Conservation (phyloP, 2,329 filamentous ascomycete genomes). For the Furcasterigmium sp. region DNA sequence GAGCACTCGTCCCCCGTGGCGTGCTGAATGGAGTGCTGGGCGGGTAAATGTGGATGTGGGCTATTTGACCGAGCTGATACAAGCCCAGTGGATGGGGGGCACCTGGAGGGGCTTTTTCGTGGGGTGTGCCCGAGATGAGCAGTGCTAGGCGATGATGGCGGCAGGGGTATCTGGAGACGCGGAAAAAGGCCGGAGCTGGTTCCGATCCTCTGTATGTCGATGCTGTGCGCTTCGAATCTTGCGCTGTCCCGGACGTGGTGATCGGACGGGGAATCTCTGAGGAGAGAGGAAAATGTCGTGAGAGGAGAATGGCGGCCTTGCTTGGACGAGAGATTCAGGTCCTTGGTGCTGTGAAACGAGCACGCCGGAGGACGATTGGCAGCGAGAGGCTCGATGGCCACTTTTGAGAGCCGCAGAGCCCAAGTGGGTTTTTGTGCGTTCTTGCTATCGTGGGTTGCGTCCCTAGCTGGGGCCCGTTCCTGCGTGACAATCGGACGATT, state of each 20-base stretch:
- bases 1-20: conserved; percentile 4
- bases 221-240: too few relatives aligned
- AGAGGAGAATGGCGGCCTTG: too few relatives aligned
- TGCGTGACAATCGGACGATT: too few relatives aligned
- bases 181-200: background rate
- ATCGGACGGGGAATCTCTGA: too few relatives aligned
- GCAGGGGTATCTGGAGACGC: background rate
- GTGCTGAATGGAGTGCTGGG: conserved; percentile 8
- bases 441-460: background rate
- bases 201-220: too few relatives aligned
- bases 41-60: conserved; percentile 2
- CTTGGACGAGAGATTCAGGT: too few relatives aligned
- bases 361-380: background rate
- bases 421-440: background rate
- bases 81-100: background rate
- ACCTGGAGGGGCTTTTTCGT: background rate
- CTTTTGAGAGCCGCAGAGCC: background rate
- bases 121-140: background rate
- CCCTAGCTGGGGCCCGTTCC: background rate
- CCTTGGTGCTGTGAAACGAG: background rate
- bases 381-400: background rate
- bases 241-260: too few relatives aligned
- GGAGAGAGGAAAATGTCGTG: too few relatives aligned
- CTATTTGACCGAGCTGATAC: conserved; percentile 14
- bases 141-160: background rate